Evolutionary conservation across 1,284 basidiomycete genomes (phyloP).

Genomic region (Paramarasmius palmivorus): DNA sequence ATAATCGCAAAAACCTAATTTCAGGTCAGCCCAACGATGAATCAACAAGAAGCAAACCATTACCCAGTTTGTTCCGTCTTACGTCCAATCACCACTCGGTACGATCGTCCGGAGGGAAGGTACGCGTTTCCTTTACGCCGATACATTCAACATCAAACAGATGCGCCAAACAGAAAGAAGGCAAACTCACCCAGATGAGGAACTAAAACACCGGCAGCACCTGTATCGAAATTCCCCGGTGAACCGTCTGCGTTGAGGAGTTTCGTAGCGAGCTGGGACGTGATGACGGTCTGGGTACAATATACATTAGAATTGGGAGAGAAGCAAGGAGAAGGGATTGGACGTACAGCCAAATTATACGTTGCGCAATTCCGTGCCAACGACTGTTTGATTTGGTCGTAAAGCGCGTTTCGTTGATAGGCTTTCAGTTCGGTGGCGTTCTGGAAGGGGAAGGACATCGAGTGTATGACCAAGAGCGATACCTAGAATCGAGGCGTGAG

Average conservation of each 20-base stretch:
- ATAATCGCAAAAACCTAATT: slow-evolving; percentile 25
- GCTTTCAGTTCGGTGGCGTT: slow-evolving; percentile 34
- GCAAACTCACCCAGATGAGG: slow-evolving; percentile 12
- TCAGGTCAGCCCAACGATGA: background rate
- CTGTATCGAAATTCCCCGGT: slow-evolving; percentile 39
- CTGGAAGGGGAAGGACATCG: slow-evolving; percentile 68
- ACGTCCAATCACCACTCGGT: slow-evolving; percentile 35
- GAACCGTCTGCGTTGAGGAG: slow-evolving; percentile 62
- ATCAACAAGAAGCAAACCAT: background rate
- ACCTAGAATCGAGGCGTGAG: slow-evolving; percentile 28
- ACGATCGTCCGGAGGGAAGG: slow-evolving; percentile 35
- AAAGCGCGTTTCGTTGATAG: slow-evolving; percentile 39
- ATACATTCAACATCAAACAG: background rate
- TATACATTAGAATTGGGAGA: slow-evolving; percentile 4
- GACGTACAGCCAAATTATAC: slow-evolving; percentile 51
- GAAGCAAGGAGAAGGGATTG: background rate
- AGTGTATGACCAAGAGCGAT: slow-evolving; percentile 62
- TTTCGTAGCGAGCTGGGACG: slow-evolving; percentile 70
- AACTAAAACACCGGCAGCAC: slow-evolving; percentile 18
- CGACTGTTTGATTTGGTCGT: slow-evolving; percentile 52
- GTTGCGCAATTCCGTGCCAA: slow-evolving; percentile 51
- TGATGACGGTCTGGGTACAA: slow-evolving; percentile 53
- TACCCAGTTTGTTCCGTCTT: slow-evolving; percentile 34
- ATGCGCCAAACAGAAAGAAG: background rate
- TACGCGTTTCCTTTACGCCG: slow-evolving; percentile 32